phyloP scores from a whole-genome alignment of 495 filamentous ascomycete species.

The Acidiella bohemica region DNA sequence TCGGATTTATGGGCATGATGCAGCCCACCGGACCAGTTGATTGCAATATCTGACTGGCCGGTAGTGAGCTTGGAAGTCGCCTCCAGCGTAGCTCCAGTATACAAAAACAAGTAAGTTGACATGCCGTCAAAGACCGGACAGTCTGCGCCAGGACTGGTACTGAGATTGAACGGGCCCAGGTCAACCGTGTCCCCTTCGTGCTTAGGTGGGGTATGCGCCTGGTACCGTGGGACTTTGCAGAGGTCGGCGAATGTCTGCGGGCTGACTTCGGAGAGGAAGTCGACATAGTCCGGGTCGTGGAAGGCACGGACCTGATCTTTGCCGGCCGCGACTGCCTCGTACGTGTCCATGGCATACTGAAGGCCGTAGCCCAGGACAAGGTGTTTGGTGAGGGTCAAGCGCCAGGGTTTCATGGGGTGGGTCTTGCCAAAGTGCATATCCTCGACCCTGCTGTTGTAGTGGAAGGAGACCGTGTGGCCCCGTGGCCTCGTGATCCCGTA shows the following conservation, averaged over 20 bases:
- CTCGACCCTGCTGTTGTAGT: slow-evolving; percentile 91
- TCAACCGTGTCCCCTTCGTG: slow-evolving; percentile 30
- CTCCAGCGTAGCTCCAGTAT: slow-evolving; percentile 77
- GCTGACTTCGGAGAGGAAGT: slow-evolving; percentile 55
- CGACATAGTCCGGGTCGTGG: slow-evolving; percentile 77
- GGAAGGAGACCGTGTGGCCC: slow-evolving; percentile 75
- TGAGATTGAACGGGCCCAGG: slow-evolving; percentile 56
- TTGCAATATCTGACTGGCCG: slow-evolving; percentile 81
- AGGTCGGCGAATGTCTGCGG: slow-evolving; percentile 36
- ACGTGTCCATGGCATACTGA: slow-evolving; percentile 90
- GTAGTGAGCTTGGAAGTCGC: slow-evolving; percentile 80
- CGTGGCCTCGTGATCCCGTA: slow-evolving; percentile 65
- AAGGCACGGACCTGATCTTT: slow-evolving; percentile 79
- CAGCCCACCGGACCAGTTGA: slow-evolving; percentile 98
- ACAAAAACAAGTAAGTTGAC: slow-evolving; percentile 88
- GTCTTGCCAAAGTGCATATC: slow-evolving; percentile 87
- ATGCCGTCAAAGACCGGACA: slow-evolving; percentile 95
- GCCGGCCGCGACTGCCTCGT: slow-evolving; percentile 65
- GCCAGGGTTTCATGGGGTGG: slow-evolving; percentile 99
- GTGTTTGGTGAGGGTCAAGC: slow-evolving; percentile 85
- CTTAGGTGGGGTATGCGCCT: slow-evolving; percentile 22
- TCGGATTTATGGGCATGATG: slow-evolving; percentile 94
- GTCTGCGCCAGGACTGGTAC: slow-evolving; percentile 51
- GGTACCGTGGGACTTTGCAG: slow-evolving; percentile 22
- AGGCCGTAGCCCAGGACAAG: slow-evolving; percentile 88